Evolutionary conservation across 192 early-diverging fungal genomes (phyloP).

Genomic region (Cetraspora pellucida): DNA sequence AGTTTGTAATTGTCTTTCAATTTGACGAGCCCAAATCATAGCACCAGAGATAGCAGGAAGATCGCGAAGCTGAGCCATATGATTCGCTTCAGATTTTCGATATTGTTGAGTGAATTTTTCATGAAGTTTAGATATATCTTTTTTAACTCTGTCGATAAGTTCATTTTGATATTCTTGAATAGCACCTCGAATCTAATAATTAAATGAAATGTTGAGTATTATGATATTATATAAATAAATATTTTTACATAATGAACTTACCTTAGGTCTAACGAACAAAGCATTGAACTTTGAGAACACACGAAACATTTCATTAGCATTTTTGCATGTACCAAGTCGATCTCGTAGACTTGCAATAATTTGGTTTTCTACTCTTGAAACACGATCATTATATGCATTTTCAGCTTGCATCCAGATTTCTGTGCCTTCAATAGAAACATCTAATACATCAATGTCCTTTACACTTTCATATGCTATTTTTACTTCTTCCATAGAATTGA

Average conservation of each 20-base stretch:
- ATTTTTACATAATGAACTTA: conserved; percentile 8
- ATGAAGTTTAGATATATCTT: conserved; percentile 94
- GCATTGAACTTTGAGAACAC: conserved; percentile 99
- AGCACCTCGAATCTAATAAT: conserved; percentile 86
- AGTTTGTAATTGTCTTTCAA: conserved; percentile 92
- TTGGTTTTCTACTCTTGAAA: conserved; percentile 95
- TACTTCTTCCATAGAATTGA: conserved; percentile 88
- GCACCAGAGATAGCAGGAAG: conserved; percentile 89
- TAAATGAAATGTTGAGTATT: background rate
- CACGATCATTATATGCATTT: conserved; percentile 89
- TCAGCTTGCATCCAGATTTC: conserved; percentile 92
- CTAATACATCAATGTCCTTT: conserved; percentile 92
- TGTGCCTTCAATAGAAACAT: conserved; percentile 90
- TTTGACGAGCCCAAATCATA: conserved; percentile 97
- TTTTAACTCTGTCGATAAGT: conserved; percentile 96
- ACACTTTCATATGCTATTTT: conserved; percentile 88
- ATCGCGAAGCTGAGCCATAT: conserved; percentile 92
- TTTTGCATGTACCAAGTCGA: conserved; percentile 91
- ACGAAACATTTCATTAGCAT: conserved; percentile 99
- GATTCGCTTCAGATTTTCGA: conserved; percentile 80
- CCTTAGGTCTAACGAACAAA: conserved; percentile 96
- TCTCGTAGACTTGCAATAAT: conserved; percentile 93
- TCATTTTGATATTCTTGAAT: conserved; percentile 99
- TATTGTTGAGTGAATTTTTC: conserved; percentile 96
- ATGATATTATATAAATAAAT: too few relatives aligned